Evolutionary conservation across 768 basidiomycete species (phyloP).

Genomic region (Sarcomyxa edulis): DNA sequence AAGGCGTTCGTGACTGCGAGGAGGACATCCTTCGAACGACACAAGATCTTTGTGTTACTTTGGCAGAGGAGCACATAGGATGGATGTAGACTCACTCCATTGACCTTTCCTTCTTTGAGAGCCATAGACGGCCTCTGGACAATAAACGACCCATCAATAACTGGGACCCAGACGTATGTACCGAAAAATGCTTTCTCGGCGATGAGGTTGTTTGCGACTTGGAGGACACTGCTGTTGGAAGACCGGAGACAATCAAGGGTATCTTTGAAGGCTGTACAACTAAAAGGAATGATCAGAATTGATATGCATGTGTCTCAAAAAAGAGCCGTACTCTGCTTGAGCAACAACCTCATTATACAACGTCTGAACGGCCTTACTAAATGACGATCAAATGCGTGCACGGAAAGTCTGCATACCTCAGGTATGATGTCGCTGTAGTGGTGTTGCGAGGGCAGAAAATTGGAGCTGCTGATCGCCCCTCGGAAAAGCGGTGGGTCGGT

Average conservation of each 20-base stretch:
- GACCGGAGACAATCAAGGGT: conserved; percentile 14
- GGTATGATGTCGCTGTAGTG: conserved; percentile 21
- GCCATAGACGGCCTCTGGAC: conserved; percentile 24
- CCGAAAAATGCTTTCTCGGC: conserved; percentile 21
- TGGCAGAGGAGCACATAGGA: conserved; percentile 2
- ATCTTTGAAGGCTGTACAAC: conserved; percentile 14
- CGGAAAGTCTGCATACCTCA: conserved; percentile 4
- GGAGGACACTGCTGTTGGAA: conserved; percentile 14
- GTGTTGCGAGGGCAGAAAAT: conserved; percentile 23
- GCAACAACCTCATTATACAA: conserved; percentile 16
- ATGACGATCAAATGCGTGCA: not conserved
- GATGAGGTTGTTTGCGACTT: conserved; percentile 20
- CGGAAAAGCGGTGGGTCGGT: conserved; percentile 23
- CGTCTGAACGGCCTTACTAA: conserved; percentile 2
- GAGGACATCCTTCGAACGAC: conserved; percentile 13
- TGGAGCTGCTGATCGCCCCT: conserved; percentile 23
- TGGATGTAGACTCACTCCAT: conserved; percentile 21
- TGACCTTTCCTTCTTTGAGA: conserved; percentile 18
- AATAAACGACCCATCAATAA: conserved; percentile 30
- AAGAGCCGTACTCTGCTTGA: conserved; percentile 11
- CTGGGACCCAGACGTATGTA: conserved; percentile 25
- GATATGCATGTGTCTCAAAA: not conserved
- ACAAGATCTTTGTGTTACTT: not conserved
- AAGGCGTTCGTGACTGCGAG: conserved; percentile 21
- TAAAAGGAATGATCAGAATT: not conserved